Conservation (phyloP, 2,329 filamentous ascomycete species). For the Corynespora cassiicola region DNA sequence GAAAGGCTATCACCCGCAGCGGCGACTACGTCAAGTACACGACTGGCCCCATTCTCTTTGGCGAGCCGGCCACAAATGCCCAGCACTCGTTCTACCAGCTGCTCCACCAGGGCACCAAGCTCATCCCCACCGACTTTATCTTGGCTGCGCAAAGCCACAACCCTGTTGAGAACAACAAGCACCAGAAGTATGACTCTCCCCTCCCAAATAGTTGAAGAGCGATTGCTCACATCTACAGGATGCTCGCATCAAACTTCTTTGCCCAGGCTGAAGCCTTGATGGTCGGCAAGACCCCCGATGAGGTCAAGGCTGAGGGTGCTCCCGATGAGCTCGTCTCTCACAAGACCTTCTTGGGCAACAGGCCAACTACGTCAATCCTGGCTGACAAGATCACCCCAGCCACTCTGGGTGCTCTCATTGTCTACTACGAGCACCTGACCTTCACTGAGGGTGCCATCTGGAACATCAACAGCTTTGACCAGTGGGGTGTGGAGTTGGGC, state of each 20-base stretch:
- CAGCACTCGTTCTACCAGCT: constrained; percentile 99
- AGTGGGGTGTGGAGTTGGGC: constrained; percentile 98
- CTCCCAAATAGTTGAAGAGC: not conserved
- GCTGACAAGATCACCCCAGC: constrained; percentile 93
- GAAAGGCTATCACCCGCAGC: constrained; percentile 91
- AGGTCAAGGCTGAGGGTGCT: constrained; percentile 78
- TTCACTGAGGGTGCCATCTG: constrained; percentile 97
- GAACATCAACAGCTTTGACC: constrained; percentile 99
- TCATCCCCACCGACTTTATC: constrained; percentile 98
- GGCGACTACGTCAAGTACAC: constrained; percentile 95
- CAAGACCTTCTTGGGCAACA: constrained; percentile 99
- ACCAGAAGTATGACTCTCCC: constrained; percentile 74
- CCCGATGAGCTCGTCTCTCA: constrained; percentile 84
- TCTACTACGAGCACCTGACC: constrained; percentile 98
- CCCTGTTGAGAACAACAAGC: constrained; percentile 87
- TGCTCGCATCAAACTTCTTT: constrained; percentile 92
- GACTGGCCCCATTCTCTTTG: constrained; percentile 93
- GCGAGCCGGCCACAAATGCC: constrained; percentile 97
- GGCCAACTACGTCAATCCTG: constrained; percentile 93
- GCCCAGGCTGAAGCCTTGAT: constrained; percentile 88
- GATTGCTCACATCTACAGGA: constrained; percentile 52
- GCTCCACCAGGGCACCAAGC: constrained; percentile 97
- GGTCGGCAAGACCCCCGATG: constrained; percentile 85
- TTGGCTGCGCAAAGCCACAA: constrained; percentile 96
- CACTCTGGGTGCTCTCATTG: constrained; percentile 92